Percentiles rank a stretch among this genome's conserved stretches.
Conservation (phyloP, 768 basidiomycete species). For the Coprinopsis strossmayeri region DNA sequence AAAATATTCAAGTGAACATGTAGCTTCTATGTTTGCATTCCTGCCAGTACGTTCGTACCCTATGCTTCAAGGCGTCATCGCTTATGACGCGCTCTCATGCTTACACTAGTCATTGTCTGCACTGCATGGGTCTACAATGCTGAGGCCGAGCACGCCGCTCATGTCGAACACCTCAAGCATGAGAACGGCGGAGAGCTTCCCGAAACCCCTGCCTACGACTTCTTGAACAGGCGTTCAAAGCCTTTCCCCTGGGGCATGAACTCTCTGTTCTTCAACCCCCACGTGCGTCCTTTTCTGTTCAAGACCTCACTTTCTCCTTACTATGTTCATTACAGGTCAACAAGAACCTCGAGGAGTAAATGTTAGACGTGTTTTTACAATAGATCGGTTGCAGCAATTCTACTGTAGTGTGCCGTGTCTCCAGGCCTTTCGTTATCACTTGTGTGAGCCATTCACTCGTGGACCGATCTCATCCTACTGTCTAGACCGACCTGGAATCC, state of each 20-base stretch:
- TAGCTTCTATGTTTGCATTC: constrained; percentile 72
- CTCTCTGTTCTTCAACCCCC: constrained; percentile 75
- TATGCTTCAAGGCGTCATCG: neutral
- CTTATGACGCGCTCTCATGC: neutral
- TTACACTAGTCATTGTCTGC: constrained; percentile 38
- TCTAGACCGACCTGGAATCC: constrained; percentile 3
- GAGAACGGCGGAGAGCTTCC: constrained; percentile 72
- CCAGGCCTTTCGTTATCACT: neutral
- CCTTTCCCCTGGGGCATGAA: constrained; percentile 86
- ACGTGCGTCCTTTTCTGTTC: constrained; percentile 35
- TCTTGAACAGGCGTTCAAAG: constrained; percentile 68
- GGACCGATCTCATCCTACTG: neutral
- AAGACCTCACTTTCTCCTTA: constrained; percentile 1
- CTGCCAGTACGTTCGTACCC: constrained; percentile 50
- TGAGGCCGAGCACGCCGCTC: constrained; percentile 61
- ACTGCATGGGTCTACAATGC: constrained; percentile 50
- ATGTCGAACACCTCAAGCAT: constrained; percentile 61
- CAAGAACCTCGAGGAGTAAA: constrained; percentile 48
- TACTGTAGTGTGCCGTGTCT: too few species aligned
- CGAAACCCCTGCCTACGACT: constrained; percentile 65
- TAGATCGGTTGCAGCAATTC: too few species aligned
- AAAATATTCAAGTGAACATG: constrained; percentile 11
- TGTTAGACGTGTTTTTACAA: constrained; percentile 9
- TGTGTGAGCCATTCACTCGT: neutral
- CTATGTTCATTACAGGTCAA: constrained; percentile 39